These are phyloP conservation scores for Catenaria anguillulae DNA, from an alignment of 371 early-diverging fungal genomes.

Conservation along the genomic window DNA sequence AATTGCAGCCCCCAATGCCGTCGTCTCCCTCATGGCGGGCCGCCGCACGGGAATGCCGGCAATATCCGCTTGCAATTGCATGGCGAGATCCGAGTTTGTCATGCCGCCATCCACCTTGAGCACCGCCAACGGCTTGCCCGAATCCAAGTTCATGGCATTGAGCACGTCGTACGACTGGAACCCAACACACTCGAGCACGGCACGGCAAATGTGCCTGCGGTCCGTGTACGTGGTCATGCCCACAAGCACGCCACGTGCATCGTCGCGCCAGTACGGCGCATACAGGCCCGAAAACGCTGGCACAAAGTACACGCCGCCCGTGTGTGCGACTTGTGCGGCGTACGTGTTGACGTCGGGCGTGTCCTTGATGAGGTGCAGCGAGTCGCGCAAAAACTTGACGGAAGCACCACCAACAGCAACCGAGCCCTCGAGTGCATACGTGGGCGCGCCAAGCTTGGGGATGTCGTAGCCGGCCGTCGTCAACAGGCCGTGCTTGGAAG, in stretches of 20 bases:
- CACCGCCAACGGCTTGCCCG: conserved; percentile 39
- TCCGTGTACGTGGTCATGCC: conserved; percentile 81
- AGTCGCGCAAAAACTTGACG: conserved; percentile 81
- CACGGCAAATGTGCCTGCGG: conserved; percentile 68
- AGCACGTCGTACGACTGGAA: conserved; percentile 71
- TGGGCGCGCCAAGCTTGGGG: conserved; percentile 48
- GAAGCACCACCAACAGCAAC: conserved; percentile 88
- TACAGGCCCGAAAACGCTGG: conserved; percentile 88
- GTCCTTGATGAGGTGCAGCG: conserved; percentile 56
- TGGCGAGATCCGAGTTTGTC: conserved; percentile 70
- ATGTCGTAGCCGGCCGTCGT: conserved; percentile 87
- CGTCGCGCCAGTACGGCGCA: conserved; percentile 90
- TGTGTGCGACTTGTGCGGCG: conserved; percentile 45
- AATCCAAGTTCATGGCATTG: conserved; percentile 71
- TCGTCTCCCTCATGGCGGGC: conserved; percentile 80
- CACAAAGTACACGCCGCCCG: conserved; percentile 85
- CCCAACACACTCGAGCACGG: conserved; percentile 76
- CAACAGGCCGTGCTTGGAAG: conserved; percentile 67
- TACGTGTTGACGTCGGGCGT: conserved; percentile 49
- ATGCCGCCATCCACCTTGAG: conserved; percentile 87
- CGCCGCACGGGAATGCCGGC: conserved; percentile 68
- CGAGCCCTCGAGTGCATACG: conserved; percentile 84
- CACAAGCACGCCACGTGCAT: conserved; percentile 74
- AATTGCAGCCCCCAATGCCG: conserved; percentile 84
- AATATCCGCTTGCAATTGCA: conserved; percentile 86